These are phyloP conservation scores for Lichtheimia hyalospora DNA, from an alignment of 371 early-diverging fungal genomes.

Conservation along the genomic window DNA sequence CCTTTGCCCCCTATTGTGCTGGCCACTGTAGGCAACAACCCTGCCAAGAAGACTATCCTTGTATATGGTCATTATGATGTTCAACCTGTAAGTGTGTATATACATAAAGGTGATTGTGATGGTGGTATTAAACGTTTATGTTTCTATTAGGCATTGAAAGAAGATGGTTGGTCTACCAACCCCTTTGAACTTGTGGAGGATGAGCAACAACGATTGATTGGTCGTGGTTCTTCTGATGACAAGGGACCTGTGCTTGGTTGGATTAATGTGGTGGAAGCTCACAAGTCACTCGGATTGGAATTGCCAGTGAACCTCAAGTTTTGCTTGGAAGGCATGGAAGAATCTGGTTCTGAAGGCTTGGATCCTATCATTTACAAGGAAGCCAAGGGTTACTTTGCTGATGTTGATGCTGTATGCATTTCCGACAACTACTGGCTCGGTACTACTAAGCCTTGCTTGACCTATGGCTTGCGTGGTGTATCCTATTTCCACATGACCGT, in stretches of 20 bases:
- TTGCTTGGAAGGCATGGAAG: slow-evolving; percentile 96
- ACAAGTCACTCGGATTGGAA: slow-evolving; percentile 86
- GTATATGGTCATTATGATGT: slow-evolving; percentile 97
- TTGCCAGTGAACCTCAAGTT: slow-evolving; percentile 93
- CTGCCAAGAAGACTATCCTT: slow-evolving; percentile 90
- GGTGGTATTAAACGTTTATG: too few relatives aligned
- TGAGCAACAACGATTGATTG: slow-evolving; percentile 81
- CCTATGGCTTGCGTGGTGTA: slow-evolving; percentile 96
- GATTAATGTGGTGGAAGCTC: slow-evolving; percentile 93
- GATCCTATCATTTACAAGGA: slow-evolving; percentile 86
- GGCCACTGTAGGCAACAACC: slow-evolving; percentile 87
- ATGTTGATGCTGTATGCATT: slow-evolving; percentile 94
- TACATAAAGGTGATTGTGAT: too few relatives aligned
- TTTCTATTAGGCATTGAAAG: slow-evolving; percentile 66
- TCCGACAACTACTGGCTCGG: slow-evolving; percentile 98
- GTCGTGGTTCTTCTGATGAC: slow-evolving; percentile 94
- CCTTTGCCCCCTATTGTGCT: slow-evolving; percentile 92
- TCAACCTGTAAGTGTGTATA: slow-evolving; percentile 68
- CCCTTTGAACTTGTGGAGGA: slow-evolving; percentile 89
- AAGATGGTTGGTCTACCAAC: slow-evolving; percentile 96
- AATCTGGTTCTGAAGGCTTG: slow-evolving; percentile 89
- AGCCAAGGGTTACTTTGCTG: slow-evolving; percentile 83
- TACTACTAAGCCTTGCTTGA: slow-evolving; percentile 93
- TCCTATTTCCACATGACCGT: slow-evolving; percentile 83
- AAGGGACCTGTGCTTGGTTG: slow-evolving; percentile 95